These are phyloP conservation scores for Schwanniomyces polymorphus DNA, from an alignment of 805 yeast genomes.

Conservation along the genomic window DNA sequence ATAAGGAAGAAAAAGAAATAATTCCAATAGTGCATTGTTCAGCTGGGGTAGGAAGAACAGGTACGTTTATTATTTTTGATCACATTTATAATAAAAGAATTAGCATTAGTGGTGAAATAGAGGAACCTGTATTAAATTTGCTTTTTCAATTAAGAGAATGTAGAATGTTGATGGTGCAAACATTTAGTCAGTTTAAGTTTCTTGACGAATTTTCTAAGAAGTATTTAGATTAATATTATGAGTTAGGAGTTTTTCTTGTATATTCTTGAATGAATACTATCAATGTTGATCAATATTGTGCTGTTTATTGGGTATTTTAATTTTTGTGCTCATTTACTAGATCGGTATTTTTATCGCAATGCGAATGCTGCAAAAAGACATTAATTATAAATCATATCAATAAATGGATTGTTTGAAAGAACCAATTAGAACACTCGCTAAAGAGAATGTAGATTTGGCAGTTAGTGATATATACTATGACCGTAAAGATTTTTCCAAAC, in stretches of 20 bases:
- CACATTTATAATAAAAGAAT: conserved; percentile 21
- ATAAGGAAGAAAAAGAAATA: conserved; percentile 3
- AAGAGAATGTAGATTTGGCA: too few relatives aligned
- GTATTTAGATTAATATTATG: not conserved
- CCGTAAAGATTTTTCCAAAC: not conserved
- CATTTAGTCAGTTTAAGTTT: conserved; percentile 34
- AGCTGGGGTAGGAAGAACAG: conserved; percentile 51
- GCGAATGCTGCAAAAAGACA: too few relatives aligned
- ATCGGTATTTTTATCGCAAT: too few relatives aligned
- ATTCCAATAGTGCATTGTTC: conserved; percentile 42
- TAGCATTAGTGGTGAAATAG: not conserved
- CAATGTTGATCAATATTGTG: not conserved
- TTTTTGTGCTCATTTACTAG: too few relatives aligned
- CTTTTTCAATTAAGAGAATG: conserved; percentile 28
- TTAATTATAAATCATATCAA: too few relatives aligned
- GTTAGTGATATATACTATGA: not conserved
- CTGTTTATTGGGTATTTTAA: too few relatives aligned
- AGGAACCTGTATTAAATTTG: conserved; percentile 28
- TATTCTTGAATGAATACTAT: not conserved
- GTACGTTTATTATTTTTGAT: conserved; percentile 38
- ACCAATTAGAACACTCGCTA: too few relatives aligned
- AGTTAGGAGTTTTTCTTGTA: not conserved
- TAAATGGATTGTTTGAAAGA: too few relatives aligned
- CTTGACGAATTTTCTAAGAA: conserved; percentile 27
- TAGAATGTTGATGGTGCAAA: conserved; percentile 47